Evolutionary conservation across 441 rosid genomes (phyloP), one percentile per base, ranked within the genome.

Genomic region (Macaranga tanarius): DNA sequence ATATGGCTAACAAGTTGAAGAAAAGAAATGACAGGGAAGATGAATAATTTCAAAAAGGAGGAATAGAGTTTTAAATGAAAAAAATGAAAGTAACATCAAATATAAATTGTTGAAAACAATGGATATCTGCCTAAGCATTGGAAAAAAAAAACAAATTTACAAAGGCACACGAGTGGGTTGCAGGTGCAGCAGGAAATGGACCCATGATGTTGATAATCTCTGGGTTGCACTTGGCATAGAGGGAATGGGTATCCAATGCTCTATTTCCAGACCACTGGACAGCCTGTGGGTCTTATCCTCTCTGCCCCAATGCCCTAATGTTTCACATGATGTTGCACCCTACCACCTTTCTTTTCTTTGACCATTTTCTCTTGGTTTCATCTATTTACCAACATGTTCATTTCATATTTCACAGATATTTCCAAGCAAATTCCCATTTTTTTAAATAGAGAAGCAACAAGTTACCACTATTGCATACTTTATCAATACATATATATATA

Each of bases 91-190:
- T 48, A 48, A 48, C 52, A 48, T 48, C 52, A 48, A 48, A 16
- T 20, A 52, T 52, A 52, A 52, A 52, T 52, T 5, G 57, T 52
- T 52, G 57, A 52, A 52, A 52, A 52, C 22, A 17, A 52, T 5
- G 19, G 57, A 5, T 52, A 52, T 52, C 22, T 52, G 19, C 20
- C 10, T 7, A 19, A 52, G n/a, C 28, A 57, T 9, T 22, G 61
- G 10, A 56, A 23, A 11, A 22, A 22, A 55, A 3, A 57, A 57
- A 25, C 11, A 61, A 11, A 3, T 62, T 7, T 1, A 2, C 12
- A 19, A 19, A 69, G 82, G 76, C 79, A 59, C 86, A 82, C 86
- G 86, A 69, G 73, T 65, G 75, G 65, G 50, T 52, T 42, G 68
- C 52, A 42, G 67, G 17, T 15, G 74, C 69, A 52, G 80, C 60